Conservation (phyloP, 1,139 yeast species). For the Candida anutae region DNA sequence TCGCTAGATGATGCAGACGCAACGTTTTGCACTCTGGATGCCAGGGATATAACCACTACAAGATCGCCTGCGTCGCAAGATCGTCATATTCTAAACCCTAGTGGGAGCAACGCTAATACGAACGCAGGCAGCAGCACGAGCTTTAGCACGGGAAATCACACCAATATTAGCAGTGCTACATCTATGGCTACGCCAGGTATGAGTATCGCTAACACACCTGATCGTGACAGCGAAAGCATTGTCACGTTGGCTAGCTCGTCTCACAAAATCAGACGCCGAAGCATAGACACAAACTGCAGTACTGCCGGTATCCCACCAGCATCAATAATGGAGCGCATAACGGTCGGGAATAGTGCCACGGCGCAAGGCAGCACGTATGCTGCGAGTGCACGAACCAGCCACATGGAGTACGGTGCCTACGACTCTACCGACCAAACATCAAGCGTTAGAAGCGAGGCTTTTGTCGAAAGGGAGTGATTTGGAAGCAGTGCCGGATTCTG, state of each 20-base stretch:
- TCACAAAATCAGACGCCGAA: slow-evolving; percentile 41
- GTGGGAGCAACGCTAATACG: slow-evolving; percentile 4
- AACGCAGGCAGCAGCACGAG: slow-evolving; percentile 1
- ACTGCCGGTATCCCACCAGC: slow-evolving; percentile 62
- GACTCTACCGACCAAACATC: slow-evolving; percentile 14
- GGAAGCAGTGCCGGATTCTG: no score
- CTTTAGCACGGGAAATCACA: neutral
- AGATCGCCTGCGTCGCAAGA: slow-evolving; percentile 4
- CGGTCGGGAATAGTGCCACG: slow-evolving; percentile 19
- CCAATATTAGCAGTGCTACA: neutral
- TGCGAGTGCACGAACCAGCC: slow-evolving; percentile 20
- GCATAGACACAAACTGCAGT: slow-evolving; percentile 52
- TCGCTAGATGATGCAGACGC: slow-evolving; percentile 1
- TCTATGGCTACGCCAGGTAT: neutral
- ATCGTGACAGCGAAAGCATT: slow-evolving; percentile 45
- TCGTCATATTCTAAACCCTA: no score
- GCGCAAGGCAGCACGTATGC: slow-evolving; percentile 24
- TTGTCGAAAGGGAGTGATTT: slow-evolving; percentile 1
- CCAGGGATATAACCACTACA: no score
- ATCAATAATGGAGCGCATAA: slow-evolving; percentile 47
- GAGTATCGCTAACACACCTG: slow-evolving; percentile 7
- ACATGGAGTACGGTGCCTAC: slow-evolving; percentile 10
- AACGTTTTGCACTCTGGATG: no score
- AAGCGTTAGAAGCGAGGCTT: slow-evolving; percentile 7
- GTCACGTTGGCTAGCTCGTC: slow-evolving; percentile 49